Percentiles rank a stretch among this genome's conserved stretches.
These are phyloP conservation scores for Xylaria arbuscula DNA, from an alignment of 2,329 filamentous ascomycete species.

Conservation along the genomic window DNA sequence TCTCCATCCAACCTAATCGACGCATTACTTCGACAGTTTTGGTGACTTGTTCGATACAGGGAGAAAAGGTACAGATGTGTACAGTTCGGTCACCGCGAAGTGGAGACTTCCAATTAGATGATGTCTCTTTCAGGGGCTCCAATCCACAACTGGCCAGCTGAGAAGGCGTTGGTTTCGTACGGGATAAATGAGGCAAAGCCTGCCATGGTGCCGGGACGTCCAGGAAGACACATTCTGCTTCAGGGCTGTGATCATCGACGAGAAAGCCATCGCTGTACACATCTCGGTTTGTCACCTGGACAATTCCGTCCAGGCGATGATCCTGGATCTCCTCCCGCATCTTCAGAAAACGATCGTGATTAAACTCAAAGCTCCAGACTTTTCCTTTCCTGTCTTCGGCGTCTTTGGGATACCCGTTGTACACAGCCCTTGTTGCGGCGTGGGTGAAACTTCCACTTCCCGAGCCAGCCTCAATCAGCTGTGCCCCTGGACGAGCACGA, in stretches of 20 bases:
- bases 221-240: conserved; percentile 78
- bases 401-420: conserved; percentile 72
- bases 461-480: conserved; percentile 82
- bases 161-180: conserved; percentile 56
- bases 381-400: conserved; percentile 65
- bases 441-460: conserved; percentile 88
- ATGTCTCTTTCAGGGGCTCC: conserved; percentile 38
- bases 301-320: conserved; percentile 73
- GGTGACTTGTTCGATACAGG: conserved; percentile 96
- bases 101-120: conserved; percentile 62
- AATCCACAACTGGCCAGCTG: conserved; percentile 41
- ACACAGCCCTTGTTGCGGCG: conserved; percentile 79
- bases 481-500: conserved; percentile 76
- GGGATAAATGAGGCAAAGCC: conserved; percentile 79
- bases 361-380: conserved; percentile 86
- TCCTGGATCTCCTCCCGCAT: conserved; percentile 75
- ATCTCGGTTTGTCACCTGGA: conserved; percentile 80
- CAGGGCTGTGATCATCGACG: conserved; percentile 67
- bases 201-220: conserved; percentile 86
- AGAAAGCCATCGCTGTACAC: conserved; percentile 82
- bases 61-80: conserved; percentile 93
- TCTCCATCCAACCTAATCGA: conserved; percentile 86
- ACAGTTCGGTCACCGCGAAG: conserved; percentile 78
- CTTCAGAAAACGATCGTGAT: conserved; percentile 76
- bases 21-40: conserved; percentile 85